These are phyloP conservation scores for Lichtheimia ornata DNA, from an alignment of 371 early-diverging fungal genomes.

Conservation along the genomic window DNA sequence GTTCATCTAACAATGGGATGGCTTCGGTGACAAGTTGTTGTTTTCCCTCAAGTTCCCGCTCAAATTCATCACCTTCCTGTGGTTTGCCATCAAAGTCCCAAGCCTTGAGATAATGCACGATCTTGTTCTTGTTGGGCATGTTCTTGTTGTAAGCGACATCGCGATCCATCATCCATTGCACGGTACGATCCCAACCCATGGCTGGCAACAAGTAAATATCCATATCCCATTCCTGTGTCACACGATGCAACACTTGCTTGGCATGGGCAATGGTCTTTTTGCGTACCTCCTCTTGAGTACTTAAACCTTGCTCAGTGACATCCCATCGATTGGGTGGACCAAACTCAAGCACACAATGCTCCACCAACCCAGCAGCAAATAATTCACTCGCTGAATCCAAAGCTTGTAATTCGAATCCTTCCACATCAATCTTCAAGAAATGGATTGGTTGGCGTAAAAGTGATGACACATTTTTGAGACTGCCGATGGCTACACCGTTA, in stretches of 20 bases:
- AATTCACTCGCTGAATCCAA: slow-evolving; percentile 36
- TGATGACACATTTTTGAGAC: slow-evolving; percentile 16
- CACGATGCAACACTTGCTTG: slow-evolving; percentile 12
- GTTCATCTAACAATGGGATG: slow-evolving; percentile 26
- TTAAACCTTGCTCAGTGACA: slow-evolving; percentile 25
- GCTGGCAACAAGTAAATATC: slow-evolving; percentile 45
- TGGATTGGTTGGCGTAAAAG: slow-evolving; percentile 41
- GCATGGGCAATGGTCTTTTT: slow-evolving; percentile 20
- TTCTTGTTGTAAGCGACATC: slow-evolving; percentile 25
- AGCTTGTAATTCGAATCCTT: slow-evolving; percentile 47
- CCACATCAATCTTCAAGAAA: slow-evolving; percentile 52
- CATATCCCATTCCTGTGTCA: slow-evolving; percentile 31
- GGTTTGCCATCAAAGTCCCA: slow-evolving; percentile 46
- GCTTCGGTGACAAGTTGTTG: slow-evolving; percentile 37
- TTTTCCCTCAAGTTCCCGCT: slow-evolving; percentile 34
- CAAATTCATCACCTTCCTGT: slow-evolving; percentile 42
- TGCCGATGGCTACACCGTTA: neutral
- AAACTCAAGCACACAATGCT: slow-evolving; percentile 45
- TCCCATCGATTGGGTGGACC: slow-evolving; percentile 50
- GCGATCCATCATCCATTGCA: slow-evolving; percentile 31
- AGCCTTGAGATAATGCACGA: slow-evolving; percentile 33
- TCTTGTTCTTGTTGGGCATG: slow-evolving; percentile 22
- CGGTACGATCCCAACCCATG: slow-evolving; percentile 40
- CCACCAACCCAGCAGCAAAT: slow-evolving; percentile 36
- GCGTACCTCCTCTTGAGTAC: slow-evolving; percentile 17